Evolutionary conservation across 106 monocot species (phyloP).

Genomic region (Acorus calamus): DNA sequence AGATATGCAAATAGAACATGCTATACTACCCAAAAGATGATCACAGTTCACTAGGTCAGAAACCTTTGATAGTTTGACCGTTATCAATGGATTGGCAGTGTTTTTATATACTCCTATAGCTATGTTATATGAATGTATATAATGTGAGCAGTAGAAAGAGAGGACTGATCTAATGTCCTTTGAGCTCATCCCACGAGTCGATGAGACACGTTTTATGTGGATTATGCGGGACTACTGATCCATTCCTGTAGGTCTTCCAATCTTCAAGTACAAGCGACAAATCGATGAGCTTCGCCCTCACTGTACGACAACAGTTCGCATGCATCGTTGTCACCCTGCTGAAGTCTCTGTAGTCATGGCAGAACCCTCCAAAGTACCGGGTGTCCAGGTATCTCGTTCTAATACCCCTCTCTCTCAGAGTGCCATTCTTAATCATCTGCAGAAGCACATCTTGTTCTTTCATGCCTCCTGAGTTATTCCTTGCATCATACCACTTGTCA

Average conservation of each 20-base stretch:
- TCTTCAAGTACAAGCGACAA: conserved; percentile 21
- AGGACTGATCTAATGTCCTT: too few species aligned
- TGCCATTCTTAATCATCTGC: conserved; percentile 28
- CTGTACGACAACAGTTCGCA: conserved; percentile 49
- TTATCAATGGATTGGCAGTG: too few species aligned
- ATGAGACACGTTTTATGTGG: too few species aligned
- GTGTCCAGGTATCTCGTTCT: conserved; percentile 50
- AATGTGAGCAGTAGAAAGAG: too few species aligned
- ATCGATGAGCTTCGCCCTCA: conserved; percentile 46
- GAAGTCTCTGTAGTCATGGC: conserved; percentile 20
- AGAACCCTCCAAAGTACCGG: conserved; percentile 48
- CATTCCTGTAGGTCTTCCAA: conserved; percentile 33
- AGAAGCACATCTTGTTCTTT: conserved; percentile 65
- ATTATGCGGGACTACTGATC: neutral
- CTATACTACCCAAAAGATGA: too few species aligned
- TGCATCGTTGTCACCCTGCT: conserved; percentile 31
- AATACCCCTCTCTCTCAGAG: conserved; percentile 22
- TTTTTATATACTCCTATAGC: too few species aligned
- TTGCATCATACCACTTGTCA: conserved; percentile 38
- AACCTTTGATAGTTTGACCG: too few species aligned
- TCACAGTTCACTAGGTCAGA: too few species aligned
- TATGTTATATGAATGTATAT: too few species aligned
- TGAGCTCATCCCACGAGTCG: too few species aligned
- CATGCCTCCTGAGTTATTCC: conserved; percentile 25
- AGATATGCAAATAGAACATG: too few species aligned